Base-by-base conservation (phyloP, 2,329 filamentous ascomycete genomes). In the Hypoxylon sp. region DNA sequence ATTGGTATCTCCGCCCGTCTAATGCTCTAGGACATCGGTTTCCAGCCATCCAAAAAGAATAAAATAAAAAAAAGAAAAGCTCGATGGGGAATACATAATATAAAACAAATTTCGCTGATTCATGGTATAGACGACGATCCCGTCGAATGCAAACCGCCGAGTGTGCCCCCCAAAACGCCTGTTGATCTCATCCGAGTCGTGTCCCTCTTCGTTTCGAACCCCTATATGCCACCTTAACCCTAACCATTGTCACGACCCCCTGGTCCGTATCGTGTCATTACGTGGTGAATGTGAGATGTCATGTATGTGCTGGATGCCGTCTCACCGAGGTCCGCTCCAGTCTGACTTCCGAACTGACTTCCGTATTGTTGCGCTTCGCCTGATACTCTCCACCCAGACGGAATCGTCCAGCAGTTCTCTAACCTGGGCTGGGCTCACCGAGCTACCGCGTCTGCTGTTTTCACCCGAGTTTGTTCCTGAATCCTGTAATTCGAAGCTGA, bases 381-480 rank as follows among this genome's bases (percentile, higher is more conserved):
- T 85, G 69, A 97, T 93, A 82, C 92, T 97, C 80, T 97, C 93
- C 53, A 95, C 92, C 95, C 95, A 98, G 14, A 92, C 90, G 16
- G 93, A 96, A 74, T 95, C 92, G 73, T 96, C 93, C 57, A 98
- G 85, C 75, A 96, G 91, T 70, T 93, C 89, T 77, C 94, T 87
- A 70, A 96, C 91, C 73, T 93, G 91, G 49, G 89, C 87, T 51
- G 90, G 89, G 73, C 88, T 93, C 61, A 94, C 89, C 4, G 85
- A 83, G 77, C 91, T 93, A 57, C 86, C 87, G 22, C 89, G 86
- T 44, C 90, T 81, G 71, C 87, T 87, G 74, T 84, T 86, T 12
- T 76, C 73, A 32, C 74, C 75, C 18, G 76, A 76, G 26, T 70
- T 68, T 0, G 75, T 38, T 71, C 78, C 79, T 55, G 80, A 75